These are phyloP conservation scores for Penicilliopsis zonata DNA, from an alignment of 495 filamentous ascomycete species.

Conservation along the genomic window DNA sequence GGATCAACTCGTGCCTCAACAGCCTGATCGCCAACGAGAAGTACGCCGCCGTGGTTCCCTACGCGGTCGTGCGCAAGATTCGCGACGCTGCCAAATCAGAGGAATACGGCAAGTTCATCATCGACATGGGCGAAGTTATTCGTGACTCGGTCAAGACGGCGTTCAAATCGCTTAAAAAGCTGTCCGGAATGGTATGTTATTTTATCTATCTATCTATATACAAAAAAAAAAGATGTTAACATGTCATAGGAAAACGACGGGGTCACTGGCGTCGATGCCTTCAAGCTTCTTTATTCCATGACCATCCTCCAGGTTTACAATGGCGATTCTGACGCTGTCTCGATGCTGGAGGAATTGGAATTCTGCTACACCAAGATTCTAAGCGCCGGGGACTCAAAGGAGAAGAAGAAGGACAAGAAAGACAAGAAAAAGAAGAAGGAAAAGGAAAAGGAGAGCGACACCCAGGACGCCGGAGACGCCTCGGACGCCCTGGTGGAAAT, in stretches of 20 bases:
- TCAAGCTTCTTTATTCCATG: conserved; percentile 75
- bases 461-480: conserved; percentile 46
- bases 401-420: conserved; percentile 33
- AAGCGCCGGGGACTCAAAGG: conserved; percentile 31
- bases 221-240: too few species aligned
- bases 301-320: conserved; percentile 82
- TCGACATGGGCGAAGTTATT: conserved; percentile 51
- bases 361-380: conserved; percentile 55
- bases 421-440: too few species aligned
- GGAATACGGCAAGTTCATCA: conserved; percentile 36
- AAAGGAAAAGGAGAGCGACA: too few species aligned
- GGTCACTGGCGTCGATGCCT: conserved; percentile 36
- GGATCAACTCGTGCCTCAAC: conserved; percentile 55
- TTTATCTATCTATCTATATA: not conserved
- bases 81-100: conserved; percentile 28
- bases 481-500: conserved; percentile 77
- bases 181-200: conserved; percentile 44
- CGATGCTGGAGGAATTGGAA: conserved; percentile 61
- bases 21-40: conserved; percentile 54
- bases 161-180: conserved; percentile 51
- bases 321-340: conserved; percentile 70
- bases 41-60: conserved; percentile 36
- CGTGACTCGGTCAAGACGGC: conserved; percentile 46
- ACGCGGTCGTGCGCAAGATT: conserved; percentile 40
- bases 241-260: conserved; percentile 26